phyloP scores from a whole-genome alignment of 257 asterid genomes.

The Gynochthodes officinalis region DNA sequence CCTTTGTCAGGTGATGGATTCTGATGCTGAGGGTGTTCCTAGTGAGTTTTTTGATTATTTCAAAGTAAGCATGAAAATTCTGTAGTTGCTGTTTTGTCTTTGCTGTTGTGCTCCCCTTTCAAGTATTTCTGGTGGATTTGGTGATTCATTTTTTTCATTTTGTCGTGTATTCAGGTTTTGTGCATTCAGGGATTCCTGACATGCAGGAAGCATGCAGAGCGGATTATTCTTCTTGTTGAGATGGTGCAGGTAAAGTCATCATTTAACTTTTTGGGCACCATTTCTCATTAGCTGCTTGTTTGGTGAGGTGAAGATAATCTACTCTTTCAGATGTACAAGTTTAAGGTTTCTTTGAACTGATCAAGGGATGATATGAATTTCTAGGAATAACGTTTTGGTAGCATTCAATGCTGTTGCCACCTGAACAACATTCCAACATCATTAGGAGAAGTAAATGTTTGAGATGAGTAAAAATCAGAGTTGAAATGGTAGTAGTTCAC shows the following conservation, averaged over 20 bases:
- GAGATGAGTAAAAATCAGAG: not conserved
- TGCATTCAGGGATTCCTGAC: slow-evolving; percentile 97
- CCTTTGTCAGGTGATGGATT: slow-evolving; percentile 87
- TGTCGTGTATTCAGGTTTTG: slow-evolving; percentile 39
- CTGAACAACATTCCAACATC: not conserved
- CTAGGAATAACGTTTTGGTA: not conserved
- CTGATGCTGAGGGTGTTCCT: slow-evolving; percentile 99
- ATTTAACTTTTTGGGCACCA: not conserved
- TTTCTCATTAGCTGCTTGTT: not conserved
- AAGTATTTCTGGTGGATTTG: not conserved
- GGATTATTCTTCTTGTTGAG: slow-evolving; percentile 94
- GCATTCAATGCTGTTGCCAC: not conserved
- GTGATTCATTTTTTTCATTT: slow-evolving; percentile 6
- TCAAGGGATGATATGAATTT: not conserved
- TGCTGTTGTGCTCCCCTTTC: not conserved
- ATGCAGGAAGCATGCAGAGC: slow-evolving; percentile 96
- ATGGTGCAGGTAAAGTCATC: slow-evolving; percentile 74
- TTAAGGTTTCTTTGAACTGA: not conserved
- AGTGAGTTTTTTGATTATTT: slow-evolving; percentile 98
- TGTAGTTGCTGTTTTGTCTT: not conserved
- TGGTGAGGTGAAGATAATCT: not conserved
- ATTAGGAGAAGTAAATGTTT: not conserved
- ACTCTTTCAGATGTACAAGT: not conserved
- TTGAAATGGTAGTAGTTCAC: not conserved
- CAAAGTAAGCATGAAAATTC: slow-evolving; percentile 45